Conservation (phyloP, 257 asterid genomes). For the Parsonsia alboflavescens region DNA sequence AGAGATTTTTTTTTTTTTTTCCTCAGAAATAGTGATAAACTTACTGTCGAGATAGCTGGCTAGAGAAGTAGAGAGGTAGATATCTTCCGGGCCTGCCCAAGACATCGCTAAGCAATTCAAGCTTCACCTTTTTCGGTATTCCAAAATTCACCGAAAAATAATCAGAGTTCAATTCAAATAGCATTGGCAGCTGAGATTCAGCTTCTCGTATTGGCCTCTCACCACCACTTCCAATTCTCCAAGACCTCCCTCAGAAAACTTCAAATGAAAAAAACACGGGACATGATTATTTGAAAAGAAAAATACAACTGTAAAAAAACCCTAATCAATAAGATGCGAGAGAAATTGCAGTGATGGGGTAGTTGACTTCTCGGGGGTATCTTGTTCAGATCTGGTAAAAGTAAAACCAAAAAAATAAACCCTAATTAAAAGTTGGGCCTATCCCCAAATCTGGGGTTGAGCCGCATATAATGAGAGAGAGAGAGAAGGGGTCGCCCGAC, state of each 20-base stretch:
- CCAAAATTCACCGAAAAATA: constrained; percentile 37
- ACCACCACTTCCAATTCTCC: neutral
- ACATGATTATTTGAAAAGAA: neutral
- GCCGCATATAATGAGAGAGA: neutral
- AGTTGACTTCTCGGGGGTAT: constrained; percentile 21
- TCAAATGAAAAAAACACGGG: neutral
- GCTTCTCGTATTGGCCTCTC: constrained; percentile 1
- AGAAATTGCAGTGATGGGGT: neutral
- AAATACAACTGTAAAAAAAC: neutral
- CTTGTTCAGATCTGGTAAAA: constrained; percentile 40
- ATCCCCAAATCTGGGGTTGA: constrained; percentile 36
- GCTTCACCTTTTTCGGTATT: constrained; percentile 44
- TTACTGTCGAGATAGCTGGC: constrained; percentile 98
- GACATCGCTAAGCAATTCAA: constrained; percentile 51
- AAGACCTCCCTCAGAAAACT: neutral
- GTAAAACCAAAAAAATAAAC: constrained; percentile 12
- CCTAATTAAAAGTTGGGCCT: constrained; percentile 22
- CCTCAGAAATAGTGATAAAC: too few relatives aligned
- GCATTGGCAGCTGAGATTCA: constrained; percentile 44
- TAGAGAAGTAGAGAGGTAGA: constrained; percentile 89
- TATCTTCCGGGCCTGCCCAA: constrained; percentile 97
- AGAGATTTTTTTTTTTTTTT: too few relatives aligned
- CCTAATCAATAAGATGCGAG: neutral
- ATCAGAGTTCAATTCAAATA: constrained; percentile 29
- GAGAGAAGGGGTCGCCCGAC: neutral